Evolutionary conservation across 1,284 basidiomycete species (phyloP).

Genomic region (Anthracocystis panici-leucophaei): DNA sequence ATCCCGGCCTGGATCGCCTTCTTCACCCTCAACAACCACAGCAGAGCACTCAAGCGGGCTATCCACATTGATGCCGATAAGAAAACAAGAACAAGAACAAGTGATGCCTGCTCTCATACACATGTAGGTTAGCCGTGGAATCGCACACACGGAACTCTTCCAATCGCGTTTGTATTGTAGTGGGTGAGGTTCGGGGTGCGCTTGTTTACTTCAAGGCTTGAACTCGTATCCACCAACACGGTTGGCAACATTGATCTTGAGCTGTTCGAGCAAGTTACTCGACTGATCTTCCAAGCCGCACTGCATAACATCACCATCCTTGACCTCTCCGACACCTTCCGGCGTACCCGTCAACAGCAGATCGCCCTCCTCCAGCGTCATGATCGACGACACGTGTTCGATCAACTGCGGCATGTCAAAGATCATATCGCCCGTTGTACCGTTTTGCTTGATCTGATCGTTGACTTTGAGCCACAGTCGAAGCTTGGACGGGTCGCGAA

Average conservation of each 20-base stretch:
- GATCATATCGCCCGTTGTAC: conserved; percentile 89
- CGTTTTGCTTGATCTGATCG: conserved; percentile 83
- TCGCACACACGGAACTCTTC: neutral
- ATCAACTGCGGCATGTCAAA: conserved; percentile 91
- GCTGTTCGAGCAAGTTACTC: conserved; percentile 76
- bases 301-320: conserved; percentile 81
- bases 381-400: conserved; percentile 91
- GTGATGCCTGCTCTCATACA: neutral
- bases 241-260: conserved; percentile 78
- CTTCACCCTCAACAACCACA: conserved; percentile 49
- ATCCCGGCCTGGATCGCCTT: conserved; percentile 56
- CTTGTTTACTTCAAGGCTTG: conserved; percentile 45
- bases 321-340: conserved; percentile 84
- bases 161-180: too few relatives aligned
- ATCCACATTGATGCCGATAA: conserved; percentile 24
- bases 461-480: conserved; percentile 86
- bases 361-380: conserved; percentile 85
- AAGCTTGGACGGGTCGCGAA: conserved; percentile 82
- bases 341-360: conserved; percentile 73
- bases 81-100: conserved; percentile 43
- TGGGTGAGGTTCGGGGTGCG: neutral
- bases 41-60: conserved; percentile 23
- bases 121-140: neutral
- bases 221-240: conserved; percentile 80
- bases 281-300: conserved; percentile 78